A percentile compares a stretch with the other conserved stretches of the same genome.
Conservation (phyloP, 345 rosid species). For the Linum tenue region DNA sequence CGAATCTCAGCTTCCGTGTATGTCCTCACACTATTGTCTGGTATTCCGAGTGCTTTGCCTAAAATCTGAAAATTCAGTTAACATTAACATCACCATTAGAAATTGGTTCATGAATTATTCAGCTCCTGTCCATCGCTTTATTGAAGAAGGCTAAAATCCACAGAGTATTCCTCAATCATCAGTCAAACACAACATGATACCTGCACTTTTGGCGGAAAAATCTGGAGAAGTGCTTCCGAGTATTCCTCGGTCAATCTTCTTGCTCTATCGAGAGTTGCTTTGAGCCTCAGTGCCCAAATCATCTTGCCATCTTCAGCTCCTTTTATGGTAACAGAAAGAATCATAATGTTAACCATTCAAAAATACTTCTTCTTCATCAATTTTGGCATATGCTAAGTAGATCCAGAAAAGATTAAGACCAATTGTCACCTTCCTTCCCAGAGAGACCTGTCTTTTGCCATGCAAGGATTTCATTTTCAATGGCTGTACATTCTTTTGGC, state of each 20-base stretch:
- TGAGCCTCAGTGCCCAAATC: slow-evolving; percentile 82
- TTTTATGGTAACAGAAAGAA: slow-evolving; percentile 21
- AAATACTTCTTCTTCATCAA: not conserved
- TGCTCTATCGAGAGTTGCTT: slow-evolving; percentile 94
- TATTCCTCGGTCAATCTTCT: slow-evolving; percentile 90
- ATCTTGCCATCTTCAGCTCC: slow-evolving; percentile 80
- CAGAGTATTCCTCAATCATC: not conserved
- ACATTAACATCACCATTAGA: not conserved
- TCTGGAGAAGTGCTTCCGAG: slow-evolving; percentile 81
- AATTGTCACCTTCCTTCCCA: slow-evolving; percentile 62
- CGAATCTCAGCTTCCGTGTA: slow-evolving; percentile 98
- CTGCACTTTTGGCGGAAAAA: slow-evolving; percentile 83
- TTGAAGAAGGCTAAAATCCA: not conserved
- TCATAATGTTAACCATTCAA: slow-evolving; percentile 4
- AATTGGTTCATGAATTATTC: not conserved
- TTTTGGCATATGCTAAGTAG: not conserved
- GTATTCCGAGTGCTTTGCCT: slow-evolving; percentile 88
- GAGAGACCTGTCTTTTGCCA: slow-evolving; percentile 72
- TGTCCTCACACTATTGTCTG: slow-evolving; percentile 76
- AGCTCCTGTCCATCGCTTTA: not conserved
- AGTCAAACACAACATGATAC: slow-evolving; percentile 23
- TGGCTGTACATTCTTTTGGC: slow-evolving; percentile 76
- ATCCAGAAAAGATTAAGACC: not conserved
- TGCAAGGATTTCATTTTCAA: slow-evolving; percentile 66
- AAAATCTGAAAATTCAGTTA: slow-evolving; percentile 34